A percentile compares a stretch with the other conserved stretches of the same genome.
Evolutionary conservation across 352 stramenopile genomes (phyloP).

Genomic region (Phytophthora melonis): DNA sequence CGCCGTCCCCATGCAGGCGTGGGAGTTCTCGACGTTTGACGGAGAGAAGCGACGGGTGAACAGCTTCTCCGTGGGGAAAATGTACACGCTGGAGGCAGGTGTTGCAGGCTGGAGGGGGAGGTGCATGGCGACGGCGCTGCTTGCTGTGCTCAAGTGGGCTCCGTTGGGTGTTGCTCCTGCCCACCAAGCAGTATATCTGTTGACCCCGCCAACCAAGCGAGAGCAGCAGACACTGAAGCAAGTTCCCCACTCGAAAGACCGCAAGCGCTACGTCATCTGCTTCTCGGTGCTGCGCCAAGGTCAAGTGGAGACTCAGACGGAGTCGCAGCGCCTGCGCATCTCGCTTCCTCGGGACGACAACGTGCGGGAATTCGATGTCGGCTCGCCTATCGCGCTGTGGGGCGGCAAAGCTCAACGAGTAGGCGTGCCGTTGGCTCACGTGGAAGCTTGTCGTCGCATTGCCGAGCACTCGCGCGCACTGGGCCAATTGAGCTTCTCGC

Average conservation of each 20-base stretch:
- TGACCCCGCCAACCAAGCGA: slow-evolving; percentile 19
- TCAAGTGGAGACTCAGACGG: neutral
- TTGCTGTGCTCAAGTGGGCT: slow-evolving; percentile 52
- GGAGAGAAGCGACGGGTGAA: slow-evolving; percentile 9
- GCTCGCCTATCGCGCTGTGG: slow-evolving; percentile 35
- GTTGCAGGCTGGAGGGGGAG: slow-evolving; percentile 56
- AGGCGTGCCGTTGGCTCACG: slow-evolving; percentile 32
- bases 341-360: slow-evolving; percentile 11
- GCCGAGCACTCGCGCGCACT: slow-evolving; percentile 38
- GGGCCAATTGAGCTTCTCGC: slow-evolving; percentile 54
- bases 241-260: slow-evolving; percentile 18
- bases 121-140: slow-evolving; percentile 48
- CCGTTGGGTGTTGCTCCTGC: slow-evolving; percentile 53
- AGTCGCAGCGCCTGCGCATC: slow-evolving; percentile 12
- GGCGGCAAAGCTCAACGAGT: slow-evolving; percentile 13
- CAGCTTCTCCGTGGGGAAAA: slow-evolving; percentile 39
- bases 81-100: slow-evolving; percentile 72
- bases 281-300: slow-evolving; percentile 55
- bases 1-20: slow-evolving; percentile 51
- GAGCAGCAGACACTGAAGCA: slow-evolving; percentile 1
- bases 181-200: slow-evolving; percentile 53
- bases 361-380: slow-evolving; percentile 17
- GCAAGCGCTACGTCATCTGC: slow-evolving; percentile 60
- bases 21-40: slow-evolving; percentile 31
- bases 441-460: slow-evolving; percentile 34